Evolutionary conservation across 768 basidiomycete species (phyloP).

Genomic region (Mycena capillaripes): DNA sequence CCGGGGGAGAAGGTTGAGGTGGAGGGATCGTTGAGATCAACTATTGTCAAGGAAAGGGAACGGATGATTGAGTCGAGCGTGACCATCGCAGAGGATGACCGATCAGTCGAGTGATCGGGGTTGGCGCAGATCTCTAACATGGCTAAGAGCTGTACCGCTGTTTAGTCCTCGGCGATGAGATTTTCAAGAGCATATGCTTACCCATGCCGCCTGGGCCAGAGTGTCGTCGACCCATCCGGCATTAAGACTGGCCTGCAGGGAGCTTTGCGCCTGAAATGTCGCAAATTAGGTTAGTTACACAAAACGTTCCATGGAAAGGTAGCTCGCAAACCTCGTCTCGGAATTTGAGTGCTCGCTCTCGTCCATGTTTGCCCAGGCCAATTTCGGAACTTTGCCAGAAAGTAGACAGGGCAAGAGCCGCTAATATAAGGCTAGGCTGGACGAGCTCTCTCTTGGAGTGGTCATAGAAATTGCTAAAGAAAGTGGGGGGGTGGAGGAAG

Average conservation of each 20-base stretch:
- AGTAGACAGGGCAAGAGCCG: constrained; percentile 74
- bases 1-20: constrained; percentile 63
- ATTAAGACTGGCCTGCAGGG: constrained; percentile 79
- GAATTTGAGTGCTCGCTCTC: constrained; percentile 70
- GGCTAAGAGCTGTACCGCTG: constrained; percentile 66
- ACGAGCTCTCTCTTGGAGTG: constrained; percentile 65
- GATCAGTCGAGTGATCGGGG: constrained; percentile 67
- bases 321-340: constrained; percentile 59
- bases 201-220: constrained; percentile 84
- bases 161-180: constrained; percentile 4
- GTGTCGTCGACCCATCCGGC: constrained; percentile 82
- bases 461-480: constrained; percentile 72
- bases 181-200: constrained; percentile 46
- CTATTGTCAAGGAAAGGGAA: constrained; percentile 66
- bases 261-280: constrained; percentile 65
- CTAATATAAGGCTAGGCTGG: constrained; percentile 77
- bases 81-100: constrained; percentile 69
- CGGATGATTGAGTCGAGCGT: constrained; percentile 80
- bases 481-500: constrained; percentile 79
- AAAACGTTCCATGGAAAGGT: not conserved
- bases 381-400: constrained; percentile 80
- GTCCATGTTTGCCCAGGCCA: constrained; percentile 63
- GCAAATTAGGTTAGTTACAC: not conserved
- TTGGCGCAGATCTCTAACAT: constrained; percentile 82
- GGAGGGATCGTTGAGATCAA: constrained; percentile 71